Evolutionary conservation across 805 yeast species (phyloP), one percentile per base, ranked within the genome.

Genomic region (Blastobotrys muscicola): DNA sequence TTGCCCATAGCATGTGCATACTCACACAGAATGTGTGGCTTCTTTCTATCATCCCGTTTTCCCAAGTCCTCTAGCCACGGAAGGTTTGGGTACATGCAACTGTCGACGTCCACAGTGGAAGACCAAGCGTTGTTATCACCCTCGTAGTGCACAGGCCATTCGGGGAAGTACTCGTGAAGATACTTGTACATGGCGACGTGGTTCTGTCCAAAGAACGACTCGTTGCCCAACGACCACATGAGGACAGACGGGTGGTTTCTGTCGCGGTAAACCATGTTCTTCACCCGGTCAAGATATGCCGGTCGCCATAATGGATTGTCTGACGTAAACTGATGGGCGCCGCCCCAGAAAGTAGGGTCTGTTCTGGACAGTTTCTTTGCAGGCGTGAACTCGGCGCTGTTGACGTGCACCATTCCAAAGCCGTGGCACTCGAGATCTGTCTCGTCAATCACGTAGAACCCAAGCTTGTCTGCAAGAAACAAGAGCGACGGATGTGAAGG

Each of bases 141-240:
- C 46, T 65, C 68, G 45, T 65, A 65, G 41, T 65, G 69, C 14
- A 65, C 52, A 7, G 64, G 67, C 20, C 62, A 48, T 7, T 45
- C 43, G 8, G 62, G 54, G 42, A 60, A 65, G 16, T 53, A 33
- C 30, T 46, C 36, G 41, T 58, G 50, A 29, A 60, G 47, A 43
- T 53, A 52, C 3, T 53, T 48, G 34, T 54, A 55, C 66, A 65
- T 64, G 8, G 46, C 51, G 3, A 39, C 49, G 43, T 61, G 67
- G 42, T 65, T 65, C 16, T 38, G 40, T 9, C 69, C 69, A 44
- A 51, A 62, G 43, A 60, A 61, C 2, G 68, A 49, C 48, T 65
- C 69, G 45, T 65, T 65, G 8, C 69, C 69, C n/a, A 65, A 55
- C 3, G 69, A 65, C 67, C 68, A 65, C 39, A 64, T 59, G 16